Evolutionary conservation across 176 grass and related monocot genomes (phyloP), one percentile per base, ranked within the genome.

Genomic region (Hyparrhenia diplandra): DNA sequence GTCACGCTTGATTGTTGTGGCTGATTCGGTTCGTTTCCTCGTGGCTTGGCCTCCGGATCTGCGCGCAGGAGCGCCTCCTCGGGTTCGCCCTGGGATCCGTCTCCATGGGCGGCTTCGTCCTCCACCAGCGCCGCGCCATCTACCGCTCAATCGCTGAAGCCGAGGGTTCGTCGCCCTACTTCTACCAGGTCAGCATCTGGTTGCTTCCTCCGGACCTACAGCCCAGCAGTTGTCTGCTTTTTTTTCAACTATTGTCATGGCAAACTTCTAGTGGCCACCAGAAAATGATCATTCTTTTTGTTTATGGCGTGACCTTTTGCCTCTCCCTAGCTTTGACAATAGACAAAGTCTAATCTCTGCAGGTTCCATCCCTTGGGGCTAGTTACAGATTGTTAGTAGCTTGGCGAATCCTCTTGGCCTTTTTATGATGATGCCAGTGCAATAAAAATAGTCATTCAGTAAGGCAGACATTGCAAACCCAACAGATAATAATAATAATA

Each of bases 81-180:
- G 79, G 84, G 61, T 86, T 90, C 79, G 83, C 83, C 68, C 84
- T 86, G 74, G 88, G 88, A 18, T 27, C 47, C 68, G 79, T 86
- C 40, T 86, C 84, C 88, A 90, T 90, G 79, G 79, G 84, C 1
- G 79, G 79, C 24, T 86, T 54, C 74, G 84, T 90, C 31, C 79
- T 90, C 61, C 88, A 90, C 74, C 84, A 90, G 74, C 84, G 74
- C 31, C 88, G 79, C 74, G 17, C 73, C 49, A 86, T 90, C 74
- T 79, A 86, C 83, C 74, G 83, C 47, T 74, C 83, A 49, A 79
- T 90, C 52, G 83, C 79, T 51, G 83, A 78, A 42, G 60, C 73
- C 10, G 83, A 82, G 18, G 67, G 45, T n/a, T n/a, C n/a, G 6
- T 30, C 60, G 10, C 25, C 51, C 51, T 78, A 61, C 60, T 8